These are phyloP conservation scores for Argentina anserina DNA, from an alignment of 306 rosid species.

Conservation along the genomic window DNA sequence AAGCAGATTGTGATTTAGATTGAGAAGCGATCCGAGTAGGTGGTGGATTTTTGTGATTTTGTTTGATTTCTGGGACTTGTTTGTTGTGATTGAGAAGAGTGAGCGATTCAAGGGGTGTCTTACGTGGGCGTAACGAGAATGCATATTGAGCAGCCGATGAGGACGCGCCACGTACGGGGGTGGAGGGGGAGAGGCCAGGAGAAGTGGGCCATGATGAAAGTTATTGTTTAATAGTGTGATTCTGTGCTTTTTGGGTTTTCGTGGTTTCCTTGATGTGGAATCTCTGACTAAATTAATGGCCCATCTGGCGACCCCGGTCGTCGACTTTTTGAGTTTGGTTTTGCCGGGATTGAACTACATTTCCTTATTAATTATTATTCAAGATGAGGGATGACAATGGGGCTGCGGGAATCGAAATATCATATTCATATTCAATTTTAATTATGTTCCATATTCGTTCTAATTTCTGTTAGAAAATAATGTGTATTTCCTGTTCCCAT, in stretches of 20 bases:
- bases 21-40: background rate
- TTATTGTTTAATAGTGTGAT: background rate
- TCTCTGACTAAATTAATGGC: too few species aligned
- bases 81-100: background rate
- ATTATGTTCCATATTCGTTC: too few species aligned
- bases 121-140: background rate
- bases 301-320: too few species aligned
- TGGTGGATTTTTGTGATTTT: background rate
- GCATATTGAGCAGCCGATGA: background rate
- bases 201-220: conserved; percentile 1
- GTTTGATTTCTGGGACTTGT: background rate
- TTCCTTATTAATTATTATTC: too few species aligned
- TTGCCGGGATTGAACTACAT: too few species aligned
- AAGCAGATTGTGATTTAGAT: background rate
- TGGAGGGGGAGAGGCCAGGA: background rate
- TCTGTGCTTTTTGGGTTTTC: background rate
- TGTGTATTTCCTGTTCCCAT: too few species aligned
- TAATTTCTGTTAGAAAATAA: too few species aligned
- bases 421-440: too few species aligned
- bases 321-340: too few species aligned
- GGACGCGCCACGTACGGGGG: background rate
- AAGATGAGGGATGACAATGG: too few species aligned
- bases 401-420: too few species aligned
- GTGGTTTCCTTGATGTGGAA: too few species aligned
- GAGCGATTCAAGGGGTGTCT: conserved; percentile 19